phyloP scores from a whole-genome alignment of 2,329 filamentous ascomycete species.

The Colletotrichum acutatum region DNA sequence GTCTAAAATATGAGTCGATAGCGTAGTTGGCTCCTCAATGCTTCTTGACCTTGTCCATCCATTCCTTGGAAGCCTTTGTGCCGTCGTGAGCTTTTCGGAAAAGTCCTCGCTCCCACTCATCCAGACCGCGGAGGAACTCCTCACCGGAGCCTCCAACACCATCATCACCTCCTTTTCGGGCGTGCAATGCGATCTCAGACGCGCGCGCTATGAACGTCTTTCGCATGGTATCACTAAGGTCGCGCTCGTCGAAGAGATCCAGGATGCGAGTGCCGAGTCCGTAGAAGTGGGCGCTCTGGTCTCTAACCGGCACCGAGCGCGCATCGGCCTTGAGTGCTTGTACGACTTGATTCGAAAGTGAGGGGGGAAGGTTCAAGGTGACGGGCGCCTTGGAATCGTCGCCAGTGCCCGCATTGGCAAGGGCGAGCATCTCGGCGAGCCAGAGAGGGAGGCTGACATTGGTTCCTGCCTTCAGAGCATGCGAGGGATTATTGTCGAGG shows the following conservation, averaged over 20 bases:
- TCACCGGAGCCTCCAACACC: conserved; percentile 70
- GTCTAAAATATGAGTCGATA: conserved; percentile 4
- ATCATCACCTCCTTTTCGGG: conserved; percentile 82
- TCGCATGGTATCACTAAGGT: conserved; percentile 79
- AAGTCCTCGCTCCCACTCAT: conserved; percentile 86
- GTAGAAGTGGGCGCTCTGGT: conserved; percentile 89
- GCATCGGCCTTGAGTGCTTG: conserved; percentile 93
- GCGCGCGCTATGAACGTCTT: conserved; percentile 86
- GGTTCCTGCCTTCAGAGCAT: conserved; percentile 81
- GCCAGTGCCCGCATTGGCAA: conserved; percentile 61
- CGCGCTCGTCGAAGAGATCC: conserved; percentile 86
- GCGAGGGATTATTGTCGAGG: conserved; percentile 81
- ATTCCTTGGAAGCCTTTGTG: conserved; percentile 75
- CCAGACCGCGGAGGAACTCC: conserved; percentile 88
- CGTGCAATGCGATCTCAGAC: conserved; percentile 86
- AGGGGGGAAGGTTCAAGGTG: conserved; percentile 82
- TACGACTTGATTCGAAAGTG: conserved; percentile 82
- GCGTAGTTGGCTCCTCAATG: conserved; percentile 38
- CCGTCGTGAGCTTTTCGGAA: conserved; percentile 82
- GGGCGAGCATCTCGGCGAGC: conserved; percentile 93
- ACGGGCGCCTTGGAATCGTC: conserved; percentile 69
- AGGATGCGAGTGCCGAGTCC: conserved; percentile 85
- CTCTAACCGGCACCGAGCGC: conserved; percentile 83
- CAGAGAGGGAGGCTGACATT: conserved; percentile 88
- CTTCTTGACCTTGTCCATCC: conserved; percentile 69